Evolutionary conservation across 345 rosid genomes (phyloP).

Genomic region (Salix dunnii): DNA sequence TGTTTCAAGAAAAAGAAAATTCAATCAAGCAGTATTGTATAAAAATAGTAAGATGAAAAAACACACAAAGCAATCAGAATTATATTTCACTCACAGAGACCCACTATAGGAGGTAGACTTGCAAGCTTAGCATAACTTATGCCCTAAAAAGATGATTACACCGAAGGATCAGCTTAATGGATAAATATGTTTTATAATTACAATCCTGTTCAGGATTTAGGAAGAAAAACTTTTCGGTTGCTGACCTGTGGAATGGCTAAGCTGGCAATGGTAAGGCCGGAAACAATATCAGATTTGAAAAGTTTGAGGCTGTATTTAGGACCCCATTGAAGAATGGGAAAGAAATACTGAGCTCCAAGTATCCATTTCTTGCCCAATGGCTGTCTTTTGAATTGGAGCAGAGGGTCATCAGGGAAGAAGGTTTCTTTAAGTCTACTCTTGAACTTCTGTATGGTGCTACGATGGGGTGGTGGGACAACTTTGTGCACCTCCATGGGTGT

Average conservation of each 20-base stretch:
- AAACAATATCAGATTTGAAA: constrained; percentile 76
- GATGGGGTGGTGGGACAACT: constrained; percentile 74
- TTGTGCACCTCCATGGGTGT: constrained; percentile 58
- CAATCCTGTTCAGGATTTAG: not conserved
- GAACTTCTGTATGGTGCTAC: constrained; percentile 51
- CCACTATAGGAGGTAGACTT: constrained; percentile 80
- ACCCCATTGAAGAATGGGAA: constrained; percentile 93
- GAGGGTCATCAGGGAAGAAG: constrained; percentile 92
- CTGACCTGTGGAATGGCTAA: constrained; percentile 96
- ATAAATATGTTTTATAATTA: not conserved
- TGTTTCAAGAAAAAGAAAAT: not conserved
- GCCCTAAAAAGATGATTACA: constrained; percentile 50
- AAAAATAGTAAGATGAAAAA: not conserved
- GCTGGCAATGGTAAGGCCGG: constrained; percentile 98
- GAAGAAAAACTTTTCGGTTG: not conserved
- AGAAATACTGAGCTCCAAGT: constrained; percentile 65
- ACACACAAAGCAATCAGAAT: not conserved
- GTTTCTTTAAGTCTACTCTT: constrained; percentile 70
- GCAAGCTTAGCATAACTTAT: constrained; percentile 97
- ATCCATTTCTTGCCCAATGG: constrained; percentile 45
- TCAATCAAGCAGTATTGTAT: not conserved
- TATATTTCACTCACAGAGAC: constrained; percentile 69
- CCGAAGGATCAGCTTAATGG: not conserved
- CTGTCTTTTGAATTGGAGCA: constrained; percentile 89
- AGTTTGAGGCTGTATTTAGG: constrained; percentile 61